Percentiles rank a stretch among this genome's conserved stretches.
Evolutionary conservation across 1,139 yeast genomes (phyloP).

Genomic region (Zygosaccharomyces sapae): DNA sequence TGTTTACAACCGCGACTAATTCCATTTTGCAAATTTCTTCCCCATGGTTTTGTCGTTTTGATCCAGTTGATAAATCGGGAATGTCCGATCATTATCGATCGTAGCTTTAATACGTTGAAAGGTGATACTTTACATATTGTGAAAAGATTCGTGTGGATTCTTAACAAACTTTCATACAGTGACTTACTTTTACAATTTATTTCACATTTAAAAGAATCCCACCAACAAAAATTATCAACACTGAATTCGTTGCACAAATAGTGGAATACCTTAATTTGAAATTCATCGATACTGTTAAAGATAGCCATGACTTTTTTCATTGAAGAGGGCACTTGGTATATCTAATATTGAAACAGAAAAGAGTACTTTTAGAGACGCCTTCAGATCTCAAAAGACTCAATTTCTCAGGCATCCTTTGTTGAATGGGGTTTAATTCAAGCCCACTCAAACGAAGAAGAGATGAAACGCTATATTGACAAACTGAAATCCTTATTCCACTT

Average conservation of each 20-base stretch:
- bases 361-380: conserved; percentile 26
- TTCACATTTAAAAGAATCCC: conserved; percentile 12
- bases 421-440: conserved; percentile 17
- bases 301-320: conserved; percentile 21
- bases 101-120: conserved; percentile 4
- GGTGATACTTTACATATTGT: conserved; percentile 10
- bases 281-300: conserved; percentile 24
- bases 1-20: conserved; percentile 21
- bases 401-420: conserved; percentile 14
- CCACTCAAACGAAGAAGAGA: conserved; percentile 6
- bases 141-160: conserved; percentile 15
- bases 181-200: conserved; percentile 19
- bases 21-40: conserved; percentile 16
- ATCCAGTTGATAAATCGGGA: conserved; percentile 20
- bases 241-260: conserved; percentile 11
- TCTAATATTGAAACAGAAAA: conserved; percentile 31
- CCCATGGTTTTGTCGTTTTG: conserved; percentile 15
- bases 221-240: conserved; percentile 8
- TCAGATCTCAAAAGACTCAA: conserved; percentile 8
- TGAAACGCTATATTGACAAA: conserved; percentile 13
- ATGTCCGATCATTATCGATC: conserved; percentile 8
- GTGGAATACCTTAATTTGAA: conserved; percentile 22
- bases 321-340: conserved; percentile 29
- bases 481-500: conserved; percentile 15
- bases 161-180: conserved; percentile 16